Base-by-base conservation (phyloP, 2,329 filamentous ascomycete genomes). In the Fusarium protoensiforme region DNA sequence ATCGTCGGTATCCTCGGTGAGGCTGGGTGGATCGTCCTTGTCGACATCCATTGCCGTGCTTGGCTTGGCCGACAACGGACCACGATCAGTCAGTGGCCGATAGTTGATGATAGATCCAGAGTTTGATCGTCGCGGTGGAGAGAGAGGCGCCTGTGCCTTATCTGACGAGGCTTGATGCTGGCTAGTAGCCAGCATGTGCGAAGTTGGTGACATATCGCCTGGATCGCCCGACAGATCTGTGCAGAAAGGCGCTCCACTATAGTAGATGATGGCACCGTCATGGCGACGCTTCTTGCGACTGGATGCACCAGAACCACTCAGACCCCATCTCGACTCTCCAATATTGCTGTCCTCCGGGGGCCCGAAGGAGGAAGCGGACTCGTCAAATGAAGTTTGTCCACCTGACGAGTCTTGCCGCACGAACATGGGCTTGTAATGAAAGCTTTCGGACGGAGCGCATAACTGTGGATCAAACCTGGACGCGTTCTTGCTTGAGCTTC, bases 201-300 rank as follows among this genome's bases (percentile, higher is more conserved):
- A 86, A 3, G 85, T 79, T 1, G 86, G 85, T 0, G 85, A 87
- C 2, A 81, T 69, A 24, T 87, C 86, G 2, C 86, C 86, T 13
- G 84, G 84, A 75, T 95, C 92, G 2, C 92, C 92, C 18, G 92
- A 93, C 5, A 96, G 83, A 79, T 97, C 94, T 1, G 92, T 95
- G 80, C 91, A 96, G 80, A 96, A 97, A 0, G 89, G 90, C 2
- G 92, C 92, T 29, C 92, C 93, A 68, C 89, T 94, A 80, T 96
- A 97, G 78, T 95, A 97, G 20, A 96, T 94, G 73, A 97, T 92
- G 1, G 93, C 91, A 10, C 94, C 94, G 67, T 93, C 90, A 14
- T 90, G 87, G 0, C 85, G 87, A 29, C 88, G 87, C 79, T 88
- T 89, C 72, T 83, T 87, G 71, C 83, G 85, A 77, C 78, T 86